Conservation (phyloP, 2,329 filamentous ascomycete species). For the Cordyceps pruinosa region DNA sequence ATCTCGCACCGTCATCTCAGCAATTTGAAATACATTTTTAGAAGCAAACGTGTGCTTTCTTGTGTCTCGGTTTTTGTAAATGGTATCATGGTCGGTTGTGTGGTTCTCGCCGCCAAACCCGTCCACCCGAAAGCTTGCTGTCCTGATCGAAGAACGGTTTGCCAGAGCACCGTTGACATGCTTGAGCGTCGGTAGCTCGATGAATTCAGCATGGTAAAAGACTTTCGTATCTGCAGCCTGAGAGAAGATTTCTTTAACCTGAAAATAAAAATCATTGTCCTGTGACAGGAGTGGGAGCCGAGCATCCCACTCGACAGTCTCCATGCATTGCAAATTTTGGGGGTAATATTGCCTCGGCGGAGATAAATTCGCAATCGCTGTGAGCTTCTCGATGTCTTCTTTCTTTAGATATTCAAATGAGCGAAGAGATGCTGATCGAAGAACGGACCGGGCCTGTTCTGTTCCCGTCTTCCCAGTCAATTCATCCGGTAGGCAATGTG, state of each 20-base stretch:
- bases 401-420: constrained; percentile 26
- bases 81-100: background rate
- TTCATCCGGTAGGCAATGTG: constrained; percentile 40
- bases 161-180: background rate
- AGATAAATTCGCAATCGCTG: background rate
- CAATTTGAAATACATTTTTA: background rate
- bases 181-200: background rate
- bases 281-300: background rate
- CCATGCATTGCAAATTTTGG: background rate
- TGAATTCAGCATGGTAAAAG: background rate
- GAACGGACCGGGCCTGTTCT: constrained; percentile 41
- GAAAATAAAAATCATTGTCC: background rate
- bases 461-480: constrained; percentile 45
- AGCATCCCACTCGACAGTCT: background rate
- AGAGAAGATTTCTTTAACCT: background rate
- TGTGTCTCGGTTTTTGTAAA: background rate
- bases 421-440: constrained; percentile 38
- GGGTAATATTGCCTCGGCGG: background rate
- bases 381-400: background rate
- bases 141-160: background rate
- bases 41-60: background rate
- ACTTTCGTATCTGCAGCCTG: background rate
- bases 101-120: constrained; percentile 4
- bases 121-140: constrained; percentile 1
- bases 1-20: background rate